phyloP scores from a whole-genome alignment of 2,329 filamentous ascomycete genomes.

The Purpureocillium takamizusanense region DNA sequence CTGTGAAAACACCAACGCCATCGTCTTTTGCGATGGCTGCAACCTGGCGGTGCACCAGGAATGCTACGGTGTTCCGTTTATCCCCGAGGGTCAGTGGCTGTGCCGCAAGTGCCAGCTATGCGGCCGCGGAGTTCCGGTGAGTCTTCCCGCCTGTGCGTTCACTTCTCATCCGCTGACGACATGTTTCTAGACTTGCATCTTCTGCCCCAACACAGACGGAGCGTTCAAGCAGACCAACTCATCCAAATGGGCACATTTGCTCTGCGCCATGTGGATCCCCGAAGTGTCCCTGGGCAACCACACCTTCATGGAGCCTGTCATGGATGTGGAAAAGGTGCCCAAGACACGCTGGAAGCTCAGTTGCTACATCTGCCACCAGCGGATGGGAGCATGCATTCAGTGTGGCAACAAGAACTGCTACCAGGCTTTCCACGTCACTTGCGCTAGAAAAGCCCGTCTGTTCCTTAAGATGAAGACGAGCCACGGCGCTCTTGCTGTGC shows the following conservation, averaged over 20 bases:
- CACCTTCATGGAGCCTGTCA: slow-evolving; percentile 96
- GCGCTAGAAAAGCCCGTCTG: slow-evolving; percentile 76
- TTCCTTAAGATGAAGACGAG: slow-evolving; percentile 96
- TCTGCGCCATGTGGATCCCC: slow-evolving; percentile 98
- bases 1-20: slow-evolving; percentile 97
- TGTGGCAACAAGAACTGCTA: slow-evolving; percentile 97
- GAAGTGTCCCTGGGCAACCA: slow-evolving; percentile 93
- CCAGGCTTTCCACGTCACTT: slow-evolving; percentile 94
- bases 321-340: slow-evolving; percentile 95
- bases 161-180: slow-evolving; percentile 8
- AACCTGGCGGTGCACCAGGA: slow-evolving; percentile 97
- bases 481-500: slow-evolving; percentile 66
- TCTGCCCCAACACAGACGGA: slow-evolving; percentile 94
- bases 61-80: slow-evolving; percentile 97
- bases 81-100: slow-evolving; percentile 96
- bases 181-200: slow-evolving; percentile 69
- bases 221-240: slow-evolving; percentile 98
- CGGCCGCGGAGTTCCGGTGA: slow-evolving; percentile 77
- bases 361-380: slow-evolving; percentile 95
- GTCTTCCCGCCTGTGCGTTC: slow-evolving; percentile 16
- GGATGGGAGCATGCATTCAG: slow-evolving; percentile 97
- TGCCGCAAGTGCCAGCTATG: slow-evolving; percentile 95
- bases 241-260: slow-evolving; percentile 91
- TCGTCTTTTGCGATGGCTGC: slow-evolving; percentile 97
- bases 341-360: slow-evolving; percentile 87